Evolutionary conservation across 495 filamentous ascomycete genomes (phyloP), one percentile per base, ranked within the genome.

Genomic region (Podospora australis): DNA sequence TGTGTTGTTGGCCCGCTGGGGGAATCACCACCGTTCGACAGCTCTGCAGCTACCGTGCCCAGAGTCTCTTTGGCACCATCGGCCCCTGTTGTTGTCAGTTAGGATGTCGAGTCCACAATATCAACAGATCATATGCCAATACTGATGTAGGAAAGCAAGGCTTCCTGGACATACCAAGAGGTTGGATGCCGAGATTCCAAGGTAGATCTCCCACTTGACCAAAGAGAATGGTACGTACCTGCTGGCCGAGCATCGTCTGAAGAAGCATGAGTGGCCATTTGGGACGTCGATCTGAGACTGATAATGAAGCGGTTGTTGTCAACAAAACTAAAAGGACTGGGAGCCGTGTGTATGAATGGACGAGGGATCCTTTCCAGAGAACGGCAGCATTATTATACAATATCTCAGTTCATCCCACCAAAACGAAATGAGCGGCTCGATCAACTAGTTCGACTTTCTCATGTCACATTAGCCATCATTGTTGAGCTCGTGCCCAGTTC

Each of bases 211-310:
- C n/a, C n/a, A n/a, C n/a, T n/a, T n/a, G n/a, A n/a, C n/a, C n/a
- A n/a, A n/a, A n/a, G n/a, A 28, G 19, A 38, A 20, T 14, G 21
- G 28, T 23, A 56, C 49, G 28, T 56, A 62, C 59, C 50, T 53
- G 32, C 26, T 34, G 50, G 36, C 23, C 38, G 25, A 16, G 39
- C 16, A 44, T 43, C 47, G n/a, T 52, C 53, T 45, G 57, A 30
- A 29, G 57, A 45, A 11, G 10, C 46, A 25, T 16, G 45, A 25
- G 25, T 49, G 20, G 40, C 38, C 57, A 60, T 60, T n/a, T 35
- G 44, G 48, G 40, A 45, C 42, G 32, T 21, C 40, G 49, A 49
- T 46, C 50, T 44, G 43, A 40, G 28, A 32, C 45, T 48, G 48
- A 48, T 45, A 50, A 39, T 39, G 23, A 28, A 23, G 23, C 40